Conservation (phyloP, 108 stramenopile genomes). For the Aurantiochytrium sp. region DNA sequence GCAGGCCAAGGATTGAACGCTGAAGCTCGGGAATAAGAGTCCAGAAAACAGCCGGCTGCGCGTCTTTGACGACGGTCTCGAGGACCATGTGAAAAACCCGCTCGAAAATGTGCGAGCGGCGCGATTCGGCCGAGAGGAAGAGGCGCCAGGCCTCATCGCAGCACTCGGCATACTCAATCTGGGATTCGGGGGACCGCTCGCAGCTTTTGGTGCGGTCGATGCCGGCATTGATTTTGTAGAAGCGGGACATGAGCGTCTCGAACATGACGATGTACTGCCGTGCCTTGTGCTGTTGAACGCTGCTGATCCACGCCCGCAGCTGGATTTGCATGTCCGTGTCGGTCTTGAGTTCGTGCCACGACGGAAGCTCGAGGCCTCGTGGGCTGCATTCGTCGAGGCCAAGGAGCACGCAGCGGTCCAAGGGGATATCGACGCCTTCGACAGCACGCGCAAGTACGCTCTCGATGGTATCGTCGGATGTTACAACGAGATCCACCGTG, state of each 20-base stretch:
- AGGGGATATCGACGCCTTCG: neutral
- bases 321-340: neutral
- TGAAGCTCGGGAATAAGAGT: neutral
- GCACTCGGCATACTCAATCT: neutral
- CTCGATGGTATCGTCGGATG: neutral
- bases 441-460: neutral
- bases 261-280: neutral
- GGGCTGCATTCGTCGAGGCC: neutral
- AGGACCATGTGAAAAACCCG: neutral
- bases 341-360: neutral
- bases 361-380: neutral
- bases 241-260: neutral
- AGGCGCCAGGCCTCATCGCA: constrained; percentile 11
- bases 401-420: neutral
- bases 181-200: neutral
- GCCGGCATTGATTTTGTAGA: neutral
- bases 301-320: neutral
- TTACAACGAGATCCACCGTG: neutral
- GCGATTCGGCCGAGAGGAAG: neutral
- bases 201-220: neutral
- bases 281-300: neutral
- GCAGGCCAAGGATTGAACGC: neutral
- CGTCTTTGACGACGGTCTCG: neutral
- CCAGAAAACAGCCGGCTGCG: neutral
- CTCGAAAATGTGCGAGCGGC: neutral